Evolutionary conservation across 2,329 filamentous ascomycete genomes (phyloP).

Genomic region (Coniochaeta sp.): DNA sequence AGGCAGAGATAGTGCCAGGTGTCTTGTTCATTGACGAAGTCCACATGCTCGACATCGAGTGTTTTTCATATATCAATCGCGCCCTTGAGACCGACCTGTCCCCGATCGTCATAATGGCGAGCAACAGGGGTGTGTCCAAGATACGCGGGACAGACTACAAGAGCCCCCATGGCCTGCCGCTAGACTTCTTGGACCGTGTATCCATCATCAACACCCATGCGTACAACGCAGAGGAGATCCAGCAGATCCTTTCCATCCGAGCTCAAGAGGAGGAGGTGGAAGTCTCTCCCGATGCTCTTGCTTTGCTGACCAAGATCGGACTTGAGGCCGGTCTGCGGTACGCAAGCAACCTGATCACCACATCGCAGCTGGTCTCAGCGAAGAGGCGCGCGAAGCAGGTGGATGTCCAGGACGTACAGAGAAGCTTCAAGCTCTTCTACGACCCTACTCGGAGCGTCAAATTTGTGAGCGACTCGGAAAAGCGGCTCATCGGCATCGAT

Average conservation of each 20-base stretch:
- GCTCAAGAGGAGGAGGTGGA: constrained; percentile 96
- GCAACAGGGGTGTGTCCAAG: constrained; percentile 84
- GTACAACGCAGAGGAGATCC: constrained; percentile 78
- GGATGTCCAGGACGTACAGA: constrained; percentile 79
- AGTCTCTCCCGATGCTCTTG: constrained; percentile 79
- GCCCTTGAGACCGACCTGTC: constrained; percentile 91
- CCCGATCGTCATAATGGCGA: constrained; percentile 98
- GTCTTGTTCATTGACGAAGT: constrained; percentile 98
- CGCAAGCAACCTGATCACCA: constrained; percentile 96
- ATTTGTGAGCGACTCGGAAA: constrained; percentile 86
- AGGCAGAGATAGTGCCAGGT: constrained; percentile 94
- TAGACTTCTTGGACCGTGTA: constrained; percentile 93
- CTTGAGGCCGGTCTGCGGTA: constrained; percentile 88
- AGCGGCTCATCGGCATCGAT: constrained; percentile 82
- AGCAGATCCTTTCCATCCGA: constrained; percentile 85
- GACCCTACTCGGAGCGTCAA: constrained; percentile 82
- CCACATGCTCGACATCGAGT: constrained; percentile 99
- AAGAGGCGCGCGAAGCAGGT: constrained; percentile 85
- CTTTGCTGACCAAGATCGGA: constrained; percentile 91
- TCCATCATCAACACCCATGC: constrained; percentile 92
- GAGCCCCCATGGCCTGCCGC: constrained; percentile 85
- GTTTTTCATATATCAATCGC: constrained; percentile 97
- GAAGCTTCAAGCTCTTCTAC: constrained; percentile 91
- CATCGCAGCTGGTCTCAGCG: constrained; percentile 76
- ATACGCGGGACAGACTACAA: constrained; percentile 92